Evolutionary conservation across 192 early-diverging fungal species (phyloP), one percentile per base, ranked within the genome.

Genomic region (Gonapodya sp.): DNA sequence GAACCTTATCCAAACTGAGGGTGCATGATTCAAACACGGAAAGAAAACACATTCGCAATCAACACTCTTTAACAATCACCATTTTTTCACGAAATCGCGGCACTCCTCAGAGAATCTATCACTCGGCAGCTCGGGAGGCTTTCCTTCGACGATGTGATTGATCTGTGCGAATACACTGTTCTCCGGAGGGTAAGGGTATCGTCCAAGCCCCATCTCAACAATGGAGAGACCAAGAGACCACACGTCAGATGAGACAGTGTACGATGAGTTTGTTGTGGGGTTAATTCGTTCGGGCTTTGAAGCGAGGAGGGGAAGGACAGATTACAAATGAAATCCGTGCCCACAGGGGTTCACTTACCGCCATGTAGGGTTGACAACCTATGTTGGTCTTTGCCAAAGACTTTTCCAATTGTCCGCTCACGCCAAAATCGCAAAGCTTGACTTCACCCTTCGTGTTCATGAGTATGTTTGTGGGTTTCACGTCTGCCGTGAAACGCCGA

Each of bases 391-490:
- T 95, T 36, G 96, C 97, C 84, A 95, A 85, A 16, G 95, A 97
- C 83, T 94, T 81, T 34, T 83, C 80, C 35, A 96, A 86, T 84
- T 97, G 92, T 35, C 95, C 95, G 24, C 94, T 95, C 0, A 98
- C 96, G 75, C 97, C 97, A 89, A 98, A 98, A 84, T 98, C 97
- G 86, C 94, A 95, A 35, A 98, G 86, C 86, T 97, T 98, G 36
- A 98, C 93, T 79, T 97, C 90, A 80, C 97, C 97, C 80, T 88
- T 83, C 31, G 85, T 84, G 85, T 97, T 97, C 34, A 95, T 90
- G 36, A 98, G 85, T 2, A 98, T 91, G 84, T 98, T 98, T 1
- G 96, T 95, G 1, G 96, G 96, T 84, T 98, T 98, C 82, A 98
- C 92, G 89, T 98, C 96, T 91, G 8, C 79, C 1, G 78, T 84